These are phyloP conservation scores for Reutealis trisperma DNA, from an alignment of 345 rosid genomes.

Conservation along the genomic window DNA sequence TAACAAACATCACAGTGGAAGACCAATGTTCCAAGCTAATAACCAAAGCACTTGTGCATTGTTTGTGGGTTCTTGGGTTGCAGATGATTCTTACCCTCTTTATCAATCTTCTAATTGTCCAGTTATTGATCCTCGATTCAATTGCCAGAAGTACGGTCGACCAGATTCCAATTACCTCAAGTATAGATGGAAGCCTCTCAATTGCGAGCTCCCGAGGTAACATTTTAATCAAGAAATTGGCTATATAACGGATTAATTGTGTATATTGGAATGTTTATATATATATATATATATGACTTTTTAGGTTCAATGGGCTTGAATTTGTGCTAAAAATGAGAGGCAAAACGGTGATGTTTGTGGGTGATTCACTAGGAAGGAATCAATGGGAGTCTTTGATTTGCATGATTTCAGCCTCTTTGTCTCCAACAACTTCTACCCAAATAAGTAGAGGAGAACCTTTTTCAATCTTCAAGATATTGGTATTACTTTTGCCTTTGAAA, in stretches of 20 bases:
- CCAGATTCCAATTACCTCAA: constrained; percentile 86
- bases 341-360: constrained; percentile 84
- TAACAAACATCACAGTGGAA: constrained; percentile 42
- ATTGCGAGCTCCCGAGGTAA: constrained; percentile 87
- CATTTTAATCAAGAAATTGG: not conserved
- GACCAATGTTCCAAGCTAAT: constrained; percentile 60
- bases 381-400: constrained; percentile 96
- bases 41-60: constrained; percentile 60
- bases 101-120: constrained; percentile 58
- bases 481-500: constrained; percentile 19
- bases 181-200: constrained; percentile 84
- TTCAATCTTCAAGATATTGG: constrained; percentile 77
- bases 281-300: not conserved
- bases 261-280: too few species aligned
- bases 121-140: constrained; percentile 69
- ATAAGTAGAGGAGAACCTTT: constrained; percentile 68
- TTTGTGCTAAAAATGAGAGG: constrained; percentile 69
- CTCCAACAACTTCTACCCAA: constrained; percentile 45
- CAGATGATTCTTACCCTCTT: constrained; percentile 69
- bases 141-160: constrained; percentile 81
- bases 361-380: constrained; percentile 85
- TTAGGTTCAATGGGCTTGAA: constrained; percentile 71
- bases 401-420: constrained; percentile 61
- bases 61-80: constrained; percentile 71
- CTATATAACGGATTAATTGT: too few species aligned